Percentiles rank a stretch among this genome's conserved stretches.
phyloP scores from a whole-genome alignment of 208 protist genomes.

The Trypanosoma mega region DNA sequence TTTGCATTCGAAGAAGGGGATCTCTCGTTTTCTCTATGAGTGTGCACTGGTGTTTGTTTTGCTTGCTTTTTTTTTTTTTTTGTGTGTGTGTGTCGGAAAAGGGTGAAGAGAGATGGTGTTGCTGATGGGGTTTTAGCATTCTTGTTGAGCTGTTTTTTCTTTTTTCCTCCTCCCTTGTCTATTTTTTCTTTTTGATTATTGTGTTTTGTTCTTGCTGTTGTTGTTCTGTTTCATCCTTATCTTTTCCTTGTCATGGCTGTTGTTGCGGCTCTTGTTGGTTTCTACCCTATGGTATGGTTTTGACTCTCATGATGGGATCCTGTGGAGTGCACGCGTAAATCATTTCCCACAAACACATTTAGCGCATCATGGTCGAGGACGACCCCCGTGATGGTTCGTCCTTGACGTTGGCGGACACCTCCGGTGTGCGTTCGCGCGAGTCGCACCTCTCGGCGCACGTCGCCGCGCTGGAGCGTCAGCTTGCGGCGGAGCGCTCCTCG shows the following conservation, averaged over 20 bases:
- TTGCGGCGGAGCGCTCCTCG: conserved; percentile 28
- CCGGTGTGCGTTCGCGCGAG: conserved; percentile 19
- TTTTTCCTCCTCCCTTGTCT: no score
- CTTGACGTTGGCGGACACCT: no score
- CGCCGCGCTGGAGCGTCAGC: conserved; percentile 29
- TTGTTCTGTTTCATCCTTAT: background rate
- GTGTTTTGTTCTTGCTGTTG: background rate
- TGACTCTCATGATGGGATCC: no score
- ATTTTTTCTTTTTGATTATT: no score
- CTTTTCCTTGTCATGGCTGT: background rate
- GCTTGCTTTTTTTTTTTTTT: background rate
- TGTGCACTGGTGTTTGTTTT: background rate
- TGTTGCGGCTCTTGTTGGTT: no score
- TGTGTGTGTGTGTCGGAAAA: background rate
- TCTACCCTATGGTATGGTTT: no score
- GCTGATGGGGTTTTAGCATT: background rate
- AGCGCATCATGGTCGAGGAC: no score
- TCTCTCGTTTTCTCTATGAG: background rate
- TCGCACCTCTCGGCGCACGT: conserved; percentile 33
- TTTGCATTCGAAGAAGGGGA: no score
- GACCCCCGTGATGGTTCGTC: no score
- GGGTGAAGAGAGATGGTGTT: conserved; percentile 2
- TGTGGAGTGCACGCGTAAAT: no score
- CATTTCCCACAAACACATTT: no score
- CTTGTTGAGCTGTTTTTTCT: no score